Evolutionary conservation across 2,329 filamentous ascomycete genomes (phyloP).

Genomic region (Colletotrichum sp.): DNA sequence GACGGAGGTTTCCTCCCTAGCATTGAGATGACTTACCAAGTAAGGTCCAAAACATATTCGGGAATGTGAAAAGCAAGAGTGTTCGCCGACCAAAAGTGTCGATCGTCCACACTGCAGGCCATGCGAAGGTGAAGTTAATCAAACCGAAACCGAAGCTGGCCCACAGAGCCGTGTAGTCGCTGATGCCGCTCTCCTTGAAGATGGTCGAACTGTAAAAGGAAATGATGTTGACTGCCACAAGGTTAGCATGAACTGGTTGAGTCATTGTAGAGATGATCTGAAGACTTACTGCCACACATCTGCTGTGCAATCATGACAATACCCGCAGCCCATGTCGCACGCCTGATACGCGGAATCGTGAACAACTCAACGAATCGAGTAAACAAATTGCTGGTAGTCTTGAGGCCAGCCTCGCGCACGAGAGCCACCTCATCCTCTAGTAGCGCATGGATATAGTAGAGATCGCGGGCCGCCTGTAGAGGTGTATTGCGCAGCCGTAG

Average conservation of each 20-base stretch:
- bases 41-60: conserved; percentile 68
- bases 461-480: conserved; percentile 65
- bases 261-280: background rate
- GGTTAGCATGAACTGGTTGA: background rate
- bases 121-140: conserved; percentile 70
- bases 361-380: conserved; percentile 62
- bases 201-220: conserved; percentile 54
- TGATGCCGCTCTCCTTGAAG: conserved; percentile 47
- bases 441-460: conserved; percentile 61
- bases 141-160: conserved; percentile 53
- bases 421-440: conserved; percentile 35
- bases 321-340: conserved; percentile 70
- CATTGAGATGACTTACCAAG: conserved; percentile 34
- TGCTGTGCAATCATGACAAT: conserved; percentile 73
- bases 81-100: conserved; percentile 69
- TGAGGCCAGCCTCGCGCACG: conserved; percentile 30
- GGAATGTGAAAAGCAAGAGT: conserved; percentile 69
- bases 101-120: conserved; percentile 70
- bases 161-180: conserved; percentile 40
- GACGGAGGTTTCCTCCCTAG: background rate
- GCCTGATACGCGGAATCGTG: conserved; percentile 60
- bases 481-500: conserved; percentile 60
- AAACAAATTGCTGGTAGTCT: conserved; percentile 47
- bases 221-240: conserved; percentile 47
- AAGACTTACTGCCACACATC: conserved; percentile 55